Evolutionary conservation across 345 rosid genomes (phyloP).

Genomic region (Hirschfeldia incana): DNA sequence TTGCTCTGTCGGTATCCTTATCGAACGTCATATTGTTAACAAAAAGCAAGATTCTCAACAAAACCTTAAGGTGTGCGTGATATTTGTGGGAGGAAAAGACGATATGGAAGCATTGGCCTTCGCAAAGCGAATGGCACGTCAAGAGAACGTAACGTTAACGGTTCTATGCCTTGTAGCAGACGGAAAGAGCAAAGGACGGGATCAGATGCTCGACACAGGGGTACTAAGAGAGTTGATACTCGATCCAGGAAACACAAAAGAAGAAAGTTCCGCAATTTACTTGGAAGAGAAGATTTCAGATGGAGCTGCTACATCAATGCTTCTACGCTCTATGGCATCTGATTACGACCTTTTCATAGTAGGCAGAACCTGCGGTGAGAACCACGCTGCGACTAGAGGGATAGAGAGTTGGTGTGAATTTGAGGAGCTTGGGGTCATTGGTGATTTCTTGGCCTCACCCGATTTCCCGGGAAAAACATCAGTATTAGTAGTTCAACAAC

Average conservation of each 20-base stretch:
- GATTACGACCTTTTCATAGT: constrained; percentile 49
- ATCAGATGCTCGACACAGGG: constrained; percentile 6
- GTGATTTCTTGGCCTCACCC: neutral
- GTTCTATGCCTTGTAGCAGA: constrained; percentile 34
- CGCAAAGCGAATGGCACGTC: constrained; percentile 45
- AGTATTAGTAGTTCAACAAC: constrained; percentile 36
- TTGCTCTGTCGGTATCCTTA: constrained; percentile 48
- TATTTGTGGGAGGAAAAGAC: constrained; percentile 59
- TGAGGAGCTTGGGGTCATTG: neutral
- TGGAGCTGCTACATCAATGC: constrained; percentile 35
- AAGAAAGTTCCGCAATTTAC: constrained; percentile 28
- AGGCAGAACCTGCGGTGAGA: constrained; percentile 47
- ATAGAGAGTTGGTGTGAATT: constrained; percentile 22
- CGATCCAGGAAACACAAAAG: constrained; percentile 1
- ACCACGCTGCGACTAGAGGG: constrained; percentile 37
- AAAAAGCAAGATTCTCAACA: constrained; percentile 11
- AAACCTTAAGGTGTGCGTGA: constrained; percentile 26
- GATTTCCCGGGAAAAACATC: neutral
- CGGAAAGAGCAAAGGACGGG: constrained; percentile 34
- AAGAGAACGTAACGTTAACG: constrained; percentile 30
- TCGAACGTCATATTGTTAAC: constrained; percentile 25
- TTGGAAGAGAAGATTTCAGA: constrained; percentile 37
- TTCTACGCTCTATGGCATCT: constrained; percentile 35
- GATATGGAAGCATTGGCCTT: constrained; percentile 55
- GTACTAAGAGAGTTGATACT: constrained; percentile 37